phyloP scores from a whole-genome alignment of 2,329 filamentous ascomycete species.

The Hypoxylon sp. region DNA sequence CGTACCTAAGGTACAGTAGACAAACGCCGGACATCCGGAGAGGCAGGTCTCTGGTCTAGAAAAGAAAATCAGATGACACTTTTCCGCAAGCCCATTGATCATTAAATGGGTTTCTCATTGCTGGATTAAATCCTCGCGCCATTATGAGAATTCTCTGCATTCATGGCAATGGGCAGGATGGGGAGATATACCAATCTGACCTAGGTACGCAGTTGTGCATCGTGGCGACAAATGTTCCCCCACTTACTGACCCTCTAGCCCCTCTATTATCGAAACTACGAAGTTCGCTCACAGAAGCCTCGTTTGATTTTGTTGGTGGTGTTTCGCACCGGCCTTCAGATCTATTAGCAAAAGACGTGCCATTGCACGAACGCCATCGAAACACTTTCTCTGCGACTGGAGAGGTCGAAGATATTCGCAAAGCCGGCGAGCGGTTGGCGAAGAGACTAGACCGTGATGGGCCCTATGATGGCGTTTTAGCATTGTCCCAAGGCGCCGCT shows the following conservation, averaged over 20 bases:
- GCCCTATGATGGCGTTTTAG: slow-evolving; percentile 51
- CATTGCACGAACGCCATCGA: slow-evolving; percentile 16
- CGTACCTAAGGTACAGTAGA: not conserved
- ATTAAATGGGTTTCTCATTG: not conserved
- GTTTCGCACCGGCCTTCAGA: slow-evolving; percentile 32
- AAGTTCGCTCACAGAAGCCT: slow-evolving; percentile 8
- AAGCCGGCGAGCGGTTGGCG: slow-evolving; percentile 56
- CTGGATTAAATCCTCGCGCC: not conserved
- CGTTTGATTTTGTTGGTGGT: slow-evolving; percentile 48
- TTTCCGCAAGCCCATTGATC: not conserved
- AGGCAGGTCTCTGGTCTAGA: slow-evolving; percentile 25
- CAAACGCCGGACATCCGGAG: slow-evolving; percentile 29
- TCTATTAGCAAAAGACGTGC: slow-evolving; percentile 15
- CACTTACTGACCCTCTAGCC: slow-evolving; percentile 15
- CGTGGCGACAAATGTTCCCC: not conserved
- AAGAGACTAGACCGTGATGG: slow-evolving; percentile 51
- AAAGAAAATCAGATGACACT: not conserved
- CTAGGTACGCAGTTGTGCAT: slow-evolving; percentile 38
- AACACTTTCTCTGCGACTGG: slow-evolving; percentile 44
- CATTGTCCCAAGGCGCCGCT: slow-evolving; percentile 54
- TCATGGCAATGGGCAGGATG: slow-evolving; percentile 36
- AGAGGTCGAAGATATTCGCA: slow-evolving; percentile 52
- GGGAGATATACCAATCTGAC: slow-evolving; percentile 31
- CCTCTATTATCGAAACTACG: slow-evolving; percentile 20
- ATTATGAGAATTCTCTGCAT: slow-evolving; percentile 47